Base-by-base conservation (phyloP, 2,329 filamentous ascomycete species). In the Zymoseptoria pseudotritici region DNA sequence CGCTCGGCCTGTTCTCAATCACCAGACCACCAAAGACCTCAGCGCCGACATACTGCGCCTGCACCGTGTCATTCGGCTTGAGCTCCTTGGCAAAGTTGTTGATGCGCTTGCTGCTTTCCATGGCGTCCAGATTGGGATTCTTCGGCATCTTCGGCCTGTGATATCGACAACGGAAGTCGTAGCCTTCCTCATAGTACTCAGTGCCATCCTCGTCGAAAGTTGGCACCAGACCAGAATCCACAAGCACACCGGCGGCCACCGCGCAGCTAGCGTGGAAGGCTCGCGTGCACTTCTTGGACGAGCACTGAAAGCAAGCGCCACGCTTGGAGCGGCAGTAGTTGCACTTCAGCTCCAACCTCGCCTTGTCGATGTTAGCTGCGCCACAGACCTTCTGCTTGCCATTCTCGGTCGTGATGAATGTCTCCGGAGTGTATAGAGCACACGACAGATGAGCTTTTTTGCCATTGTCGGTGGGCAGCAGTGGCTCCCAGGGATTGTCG, bases 231-330 rank as follows among this genome's bases (percentile, higher is more conserved):
- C 90, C 90, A 68, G 91, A 85, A 72, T 99, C 93, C 54, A 97
- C 86, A 71, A 96, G 89, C 1, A 97, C 91, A 59, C 94, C 94
- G 42, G 92, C 93, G 21, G 93, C 87, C 7, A 91, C 88, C 2
- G 94, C 94, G 72, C 94, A 99, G 1, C 92, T 97, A 17, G 93
- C 90, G 73, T 99, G 94, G 75, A 97, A 99, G 8, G 93, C 88
- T 64, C 94, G 83, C 3, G 90, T 88, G 70, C 94, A 99, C 73
- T 96, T 97, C 78, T 92, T 93, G 67, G 91, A 88, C 0, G 91
- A 95, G 75, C 94, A 99, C 74, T 97, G 93, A 77, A 99, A 95
- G 76, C 93, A 97, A 17, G 91, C 91, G n/a, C 94, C 94, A 59
- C 89, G 89, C 74, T 94, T 95, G 31, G 91, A 95, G 36, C 92